A percentile compares a stretch with the other conserved stretches of the same genome.
phyloP scores from a whole-genome alignment of 257 asterid species.

The Solanum acaule region DNA sequence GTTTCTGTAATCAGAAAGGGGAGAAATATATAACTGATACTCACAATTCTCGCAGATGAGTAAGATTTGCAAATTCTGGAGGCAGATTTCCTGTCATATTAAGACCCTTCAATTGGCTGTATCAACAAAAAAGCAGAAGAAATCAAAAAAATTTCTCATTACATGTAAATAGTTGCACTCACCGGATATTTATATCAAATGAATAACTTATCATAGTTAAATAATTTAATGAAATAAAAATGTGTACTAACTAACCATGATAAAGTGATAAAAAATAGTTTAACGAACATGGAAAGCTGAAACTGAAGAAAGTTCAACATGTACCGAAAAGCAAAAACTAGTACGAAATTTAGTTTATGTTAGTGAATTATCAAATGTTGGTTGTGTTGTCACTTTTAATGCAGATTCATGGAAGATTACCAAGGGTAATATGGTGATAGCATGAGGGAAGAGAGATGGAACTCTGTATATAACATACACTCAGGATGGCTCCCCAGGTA shows the following conservation, averaged over 20 bases:
- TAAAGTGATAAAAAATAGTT: not conserved
- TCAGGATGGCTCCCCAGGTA: not conserved
- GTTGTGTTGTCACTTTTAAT: not conserved
- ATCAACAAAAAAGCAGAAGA: not conserved
- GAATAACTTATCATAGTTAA: not conserved
- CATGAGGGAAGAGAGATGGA: not conserved
- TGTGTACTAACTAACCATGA: not conserved
- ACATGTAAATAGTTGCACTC: not conserved
- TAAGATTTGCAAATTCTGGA: slow-evolving; percentile 49
- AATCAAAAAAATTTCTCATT: not conserved
- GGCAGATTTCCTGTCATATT: slow-evolving; percentile 67
- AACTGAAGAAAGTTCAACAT: not conserved
- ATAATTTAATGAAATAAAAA: not conserved
- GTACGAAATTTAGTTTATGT: not conserved
- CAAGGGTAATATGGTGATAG: not conserved
- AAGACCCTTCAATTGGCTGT: slow-evolving; percentile 52
- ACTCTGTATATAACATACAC: not conserved
- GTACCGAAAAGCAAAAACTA: not conserved
- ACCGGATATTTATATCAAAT: not conserved
- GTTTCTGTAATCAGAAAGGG: too few relatives aligned
- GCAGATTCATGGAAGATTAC: not conserved
- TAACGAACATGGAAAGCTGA: not conserved
- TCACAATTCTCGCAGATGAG: slow-evolving; percentile 47
- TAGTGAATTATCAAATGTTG: not conserved
- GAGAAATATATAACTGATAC: slow-evolving; percentile 4